Percentiles rank a stretch among this genome's conserved stretches.
Conservation (phyloP, 352 stramenopile genomes). For the Phytopythium ostracodes region DNA sequence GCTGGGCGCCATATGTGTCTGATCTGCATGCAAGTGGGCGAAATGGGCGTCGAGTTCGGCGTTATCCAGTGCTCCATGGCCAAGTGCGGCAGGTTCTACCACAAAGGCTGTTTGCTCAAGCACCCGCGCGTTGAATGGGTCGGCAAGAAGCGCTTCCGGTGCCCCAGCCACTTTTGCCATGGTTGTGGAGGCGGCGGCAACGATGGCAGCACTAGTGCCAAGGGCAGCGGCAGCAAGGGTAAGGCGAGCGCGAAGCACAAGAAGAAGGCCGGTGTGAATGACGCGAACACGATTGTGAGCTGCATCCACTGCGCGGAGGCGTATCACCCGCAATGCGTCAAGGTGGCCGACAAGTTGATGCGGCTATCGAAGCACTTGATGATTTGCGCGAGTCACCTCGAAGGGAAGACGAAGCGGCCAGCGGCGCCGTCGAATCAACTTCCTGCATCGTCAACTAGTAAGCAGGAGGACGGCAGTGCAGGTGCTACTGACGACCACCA, state of each 20-base stretch:
- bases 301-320: conserved; percentile 87
- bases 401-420: conserved; percentile 28
- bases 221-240: conserved; percentile 9
- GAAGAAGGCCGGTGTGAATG: conserved; percentile 38
- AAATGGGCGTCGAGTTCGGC: conserved; percentile 87
- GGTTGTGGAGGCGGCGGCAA: conserved; percentile 40
- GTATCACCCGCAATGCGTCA: conserved; percentile 81
- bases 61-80: conserved; percentile 89
- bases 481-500: not conserved
- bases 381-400: conserved; percentile 85
- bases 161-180: conserved; percentile 89
- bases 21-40: conserved; percentile 88
- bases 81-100: conserved; percentile 93
- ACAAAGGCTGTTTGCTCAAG: conserved; percentile 83
- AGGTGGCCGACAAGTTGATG: conserved; percentile 67
- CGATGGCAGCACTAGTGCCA: conserved; percentile 16
- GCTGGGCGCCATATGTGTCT: conserved; percentile 90
- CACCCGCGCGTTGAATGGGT: conserved; percentile 81
- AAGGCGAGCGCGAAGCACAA: conserved; percentile 17
- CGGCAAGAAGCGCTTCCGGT: conserved; percentile 87
- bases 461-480: not conserved
- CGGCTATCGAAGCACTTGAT: conserved; percentile 83
- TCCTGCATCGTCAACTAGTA: not conserved
- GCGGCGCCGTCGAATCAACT: not conserved
- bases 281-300: conserved; percentile 45